Evolutionary conservation across 306 rosid species (phyloP).

Genomic region (Begonia fuchsioides): DNA sequence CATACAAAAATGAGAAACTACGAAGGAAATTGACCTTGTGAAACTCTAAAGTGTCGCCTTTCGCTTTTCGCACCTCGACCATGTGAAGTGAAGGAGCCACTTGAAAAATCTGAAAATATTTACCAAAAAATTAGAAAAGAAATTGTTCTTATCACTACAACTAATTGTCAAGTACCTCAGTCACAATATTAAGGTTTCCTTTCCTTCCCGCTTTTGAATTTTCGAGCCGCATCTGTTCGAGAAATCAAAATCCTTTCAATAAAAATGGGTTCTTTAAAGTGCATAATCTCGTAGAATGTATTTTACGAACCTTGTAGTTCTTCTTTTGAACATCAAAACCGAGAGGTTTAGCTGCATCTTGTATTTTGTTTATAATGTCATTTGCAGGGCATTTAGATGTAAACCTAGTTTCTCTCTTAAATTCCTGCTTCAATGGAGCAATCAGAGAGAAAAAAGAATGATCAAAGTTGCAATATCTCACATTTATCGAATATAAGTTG

Average conservation of each 20-base stretch:
- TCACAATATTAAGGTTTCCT: slow-evolving; percentile 94
- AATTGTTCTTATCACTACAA: background rate
- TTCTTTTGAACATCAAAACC: slow-evolving; percentile 96
- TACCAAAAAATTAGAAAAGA: background rate
- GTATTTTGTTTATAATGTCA: slow-evolving; percentile 81
- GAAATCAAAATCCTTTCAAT: slow-evolving; percentile 1
- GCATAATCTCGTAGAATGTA: no score
- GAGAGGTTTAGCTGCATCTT: slow-evolving; percentile 95
- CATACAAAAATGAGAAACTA: no score
- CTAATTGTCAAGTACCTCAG: slow-evolving; percentile 62
- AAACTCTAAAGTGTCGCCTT: slow-evolving; percentile 96
- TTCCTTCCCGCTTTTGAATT: slow-evolving; percentile 91
- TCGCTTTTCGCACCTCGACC: slow-evolving; percentile 95
- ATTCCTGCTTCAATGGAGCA: slow-evolving; percentile 39
- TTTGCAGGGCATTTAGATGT: slow-evolving; percentile 79
- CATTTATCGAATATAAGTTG: no score
- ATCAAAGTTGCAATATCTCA: no score
- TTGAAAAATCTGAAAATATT: slow-evolving; percentile 55
- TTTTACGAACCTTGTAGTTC: slow-evolving; percentile 64
- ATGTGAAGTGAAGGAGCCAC: slow-evolving; percentile 96
- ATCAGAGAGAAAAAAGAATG: no score
- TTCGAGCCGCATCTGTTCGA: slow-evolving; percentile 74
- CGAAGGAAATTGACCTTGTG: no score
- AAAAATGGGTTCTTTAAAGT: no score
- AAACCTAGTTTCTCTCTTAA: slow-evolving; percentile 94